Evolutionary conservation across 2,329 filamentous ascomycete genomes (phyloP), one percentile per base, ranked within the genome.

Genomic region (Colletotrichum shisoi): DNA sequence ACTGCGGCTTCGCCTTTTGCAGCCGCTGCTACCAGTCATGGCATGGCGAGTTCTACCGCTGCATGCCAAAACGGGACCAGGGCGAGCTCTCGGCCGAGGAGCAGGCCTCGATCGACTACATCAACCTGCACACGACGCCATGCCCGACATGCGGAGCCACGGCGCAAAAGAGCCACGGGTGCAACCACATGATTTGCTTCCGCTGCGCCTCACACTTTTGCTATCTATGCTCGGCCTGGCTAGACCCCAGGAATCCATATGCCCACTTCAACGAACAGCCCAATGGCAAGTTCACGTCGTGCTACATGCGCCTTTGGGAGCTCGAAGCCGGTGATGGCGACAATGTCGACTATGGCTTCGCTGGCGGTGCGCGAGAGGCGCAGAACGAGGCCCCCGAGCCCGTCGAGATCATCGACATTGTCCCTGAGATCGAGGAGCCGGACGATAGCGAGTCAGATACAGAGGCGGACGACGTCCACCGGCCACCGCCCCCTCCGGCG

Each of bases 171-270:
- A 92, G 91, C 1, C 89, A 92, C 74, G 95, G 95, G 45, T 99
- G 95, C 83, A 97, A 97, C 78, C 94, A 97, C 78, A 98, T 98
- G 93, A 91, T 90, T 57, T 97, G 94, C 79, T 92, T 90, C 76
- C 89, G 92, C 70, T 99, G 95, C 81, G 84, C 90, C 58, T 91
- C 92, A 2, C 94, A 98, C 77, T 98, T 97, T 76, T 99, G 95
- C 80, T 98, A 98, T 72, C 85, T 98, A 1, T 98, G 95, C 75
- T 90, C 91, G 0, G 85, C 89, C n/a, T 98, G 92, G 91, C 84
- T 99, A 48, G 85, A 90, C 63, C 87, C 91, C 0, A 83, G 81
- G 19, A 95, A 97, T 72, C 94, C 94, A 1, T 98, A 98, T 74
- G 80, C 84, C 62, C 95, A 99, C 77, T 99, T 94, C 81, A 97